phyloP scores from a whole-genome alignment of 2,329 filamentous ascomycete species.

The Massarina eburnea region DNA sequence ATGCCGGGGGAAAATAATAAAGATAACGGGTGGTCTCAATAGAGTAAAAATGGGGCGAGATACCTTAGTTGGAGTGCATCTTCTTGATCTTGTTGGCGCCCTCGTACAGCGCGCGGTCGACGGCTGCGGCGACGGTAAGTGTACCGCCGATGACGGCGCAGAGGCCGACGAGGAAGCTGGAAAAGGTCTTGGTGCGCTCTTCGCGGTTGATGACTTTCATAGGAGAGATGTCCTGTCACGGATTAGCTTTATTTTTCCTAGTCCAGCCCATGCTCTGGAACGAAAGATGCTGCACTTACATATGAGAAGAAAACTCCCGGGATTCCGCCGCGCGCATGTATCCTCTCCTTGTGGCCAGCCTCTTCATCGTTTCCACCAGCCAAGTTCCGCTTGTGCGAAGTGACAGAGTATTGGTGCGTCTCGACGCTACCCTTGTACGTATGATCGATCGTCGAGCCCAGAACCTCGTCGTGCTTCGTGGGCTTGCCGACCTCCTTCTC shows the following conservation, averaged over 20 bases:
- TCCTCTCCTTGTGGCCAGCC: constrained; percentile 87
- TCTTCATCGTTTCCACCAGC: constrained; percentile 79
- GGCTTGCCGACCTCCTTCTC: constrained; percentile 55
- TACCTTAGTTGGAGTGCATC: constrained; percentile 62
- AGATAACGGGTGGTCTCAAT: not conserved
- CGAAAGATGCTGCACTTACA: constrained; percentile 58
- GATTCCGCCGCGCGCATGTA: constrained; percentile 88
- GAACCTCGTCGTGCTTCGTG: constrained; percentile 55
- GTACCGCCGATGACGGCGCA: constrained; percentile 95
- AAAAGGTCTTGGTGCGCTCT: constrained; percentile 83
- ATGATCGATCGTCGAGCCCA: constrained; percentile 36
- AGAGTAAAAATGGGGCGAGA: not conserved
- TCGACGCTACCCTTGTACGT: constrained; percentile 85
- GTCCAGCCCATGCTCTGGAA: not conserved
- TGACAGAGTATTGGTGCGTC: constrained; percentile 98
- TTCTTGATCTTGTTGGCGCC: constrained; percentile 84
- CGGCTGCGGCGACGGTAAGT: constrained; percentile 88
- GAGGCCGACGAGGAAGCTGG: constrained; percentile 88
- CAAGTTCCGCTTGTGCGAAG: constrained; percentile 89
- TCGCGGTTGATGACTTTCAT: constrained; percentile 99
- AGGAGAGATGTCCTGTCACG: constrained; percentile 87
- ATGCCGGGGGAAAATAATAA: not conserved
- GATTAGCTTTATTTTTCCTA: constrained; percentile 10
- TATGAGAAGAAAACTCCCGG: constrained; percentile 99
- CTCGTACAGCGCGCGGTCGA: constrained; percentile 91